Base-by-base conservation (phyloP, 2,329 filamentous ascomycete genomes). In the Allantophomopsis cytisporea region DNA sequence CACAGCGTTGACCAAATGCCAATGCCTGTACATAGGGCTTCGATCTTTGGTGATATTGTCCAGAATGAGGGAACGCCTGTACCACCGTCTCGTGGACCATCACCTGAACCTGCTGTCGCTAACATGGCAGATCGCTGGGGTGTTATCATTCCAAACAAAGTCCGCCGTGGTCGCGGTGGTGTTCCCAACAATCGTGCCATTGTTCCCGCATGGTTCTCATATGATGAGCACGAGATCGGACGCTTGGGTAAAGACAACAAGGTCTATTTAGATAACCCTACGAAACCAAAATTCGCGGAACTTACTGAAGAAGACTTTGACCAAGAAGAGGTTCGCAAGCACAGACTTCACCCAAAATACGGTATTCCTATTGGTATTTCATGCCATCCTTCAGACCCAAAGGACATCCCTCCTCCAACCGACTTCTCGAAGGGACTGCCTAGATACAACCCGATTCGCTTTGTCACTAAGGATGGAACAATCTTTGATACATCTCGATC, bases 191-290 rank as follows among this genome's bases (percentile, higher is more conserved):
- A 53, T 37, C 43, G 51, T 36, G 43, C 50, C 17, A 45, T 49
- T 8, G 39, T 43, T n/a, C 41, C 47, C 14, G 42, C 46, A 10
- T 46, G 43, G 36, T 41, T 53, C 34, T 40, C 34, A 5, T 56
- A 52, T 35, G 51, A 55, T 10, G 39, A 47, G 5, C 37, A 47
- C 39, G 54, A 56, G 31, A 56, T 56, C 43, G 54, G 54, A 23
- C 35, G 16, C 4, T 28, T 28, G 23, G 8, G 23, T 10, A 28
- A 28, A 28, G 23, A 28, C 11, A 28, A 28, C 5, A 28, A 28
- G 23, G 23, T 28, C 23, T 28, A 28, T 12, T 28, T 28, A 8
- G 23, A 28, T 10, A 28, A 28, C 11, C 23, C 23, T 28, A 20
- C 7, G 4, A 28, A 28, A 28, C 5, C 5, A 8, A 28, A 12